A percentile compares a stretch with the other conserved stretches of the same genome.
Evolutionary conservation across 768 basidiomycete species (phyloP).

Genomic region (Tulasnella sp.): DNA sequence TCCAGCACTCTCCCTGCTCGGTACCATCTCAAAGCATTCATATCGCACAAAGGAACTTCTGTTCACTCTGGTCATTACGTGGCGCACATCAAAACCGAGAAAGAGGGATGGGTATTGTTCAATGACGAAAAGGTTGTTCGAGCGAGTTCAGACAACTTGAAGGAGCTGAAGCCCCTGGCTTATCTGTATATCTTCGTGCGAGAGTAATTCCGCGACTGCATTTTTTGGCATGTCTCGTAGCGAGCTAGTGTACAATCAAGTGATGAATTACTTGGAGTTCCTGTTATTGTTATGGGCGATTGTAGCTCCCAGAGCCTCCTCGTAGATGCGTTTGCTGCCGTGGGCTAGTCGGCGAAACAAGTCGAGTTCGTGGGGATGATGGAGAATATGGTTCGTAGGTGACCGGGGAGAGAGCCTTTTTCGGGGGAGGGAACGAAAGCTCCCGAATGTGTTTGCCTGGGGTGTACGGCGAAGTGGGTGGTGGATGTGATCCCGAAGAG

Average conservation of each 20-base stretch:
- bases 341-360: background rate
- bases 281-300: background rate
- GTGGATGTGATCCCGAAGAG: background rate
- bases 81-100: conserved; percentile 49
- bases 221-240: background rate
- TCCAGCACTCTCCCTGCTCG: conserved; percentile 52
- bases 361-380: background rate
- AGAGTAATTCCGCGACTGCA: conserved; percentile 21
- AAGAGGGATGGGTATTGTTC: conserved; percentile 73
- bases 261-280: background rate
- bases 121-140: conserved; percentile 95
- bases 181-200: conserved; percentile 92
- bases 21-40: conserved; percentile 82
- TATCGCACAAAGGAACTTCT: conserved; percentile 93
- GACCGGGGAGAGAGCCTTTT: background rate
- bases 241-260: background rate
- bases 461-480: background rate
- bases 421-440: background rate
- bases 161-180: conserved; percentile 68
- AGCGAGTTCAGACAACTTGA: conserved; percentile 70
- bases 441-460: background rate
- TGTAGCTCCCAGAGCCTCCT: background rate
- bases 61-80: conserved; percentile 95
- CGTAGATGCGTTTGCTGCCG: background rate
- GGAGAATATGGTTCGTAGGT: background rate